Evolutionary conservation across 1,284 basidiomycete genomes (phyloP), one percentile per base, ranked within the genome.

Genomic region (Schizophyllum amplum): DNA sequence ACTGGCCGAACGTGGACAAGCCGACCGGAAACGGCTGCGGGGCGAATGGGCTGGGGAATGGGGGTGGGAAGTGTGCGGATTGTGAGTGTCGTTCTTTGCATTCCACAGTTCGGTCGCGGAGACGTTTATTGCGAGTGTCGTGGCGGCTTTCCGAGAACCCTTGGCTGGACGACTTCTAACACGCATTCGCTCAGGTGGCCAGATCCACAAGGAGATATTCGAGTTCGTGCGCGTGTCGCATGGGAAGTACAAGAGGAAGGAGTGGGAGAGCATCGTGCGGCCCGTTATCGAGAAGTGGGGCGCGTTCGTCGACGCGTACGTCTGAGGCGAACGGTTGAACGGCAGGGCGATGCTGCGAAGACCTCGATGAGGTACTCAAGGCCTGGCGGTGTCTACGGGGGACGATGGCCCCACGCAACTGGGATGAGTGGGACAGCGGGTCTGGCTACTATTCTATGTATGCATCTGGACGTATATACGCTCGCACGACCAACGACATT

Each of bases 211-310:
- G 65, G 89, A 92, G 66, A 89, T 92, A 20, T 92, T 92, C 65
- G 71, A 84, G 24, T 88, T 91, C 63, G 69, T 70, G 33, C 78
- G 82, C 33, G 75, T 80, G 50, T 68, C 66, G 47, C 69, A 67
- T 17, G 86, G 85, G 0, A 66, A 58, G 26, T 77, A 81, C 62
- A 75, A 79, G 60, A 82, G 80, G 4, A 80, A 74, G 61, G 89
- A 91, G 70, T 91, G 85, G 83, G 85, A 90, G 55, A 59, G 69
- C 17, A 74, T 92, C 26, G 86, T 92, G 42, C 81, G 80, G 63
- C 86, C 86, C 50, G 81, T 90, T 7, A 80, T 92, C 54, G 81
- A 86, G 65, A 82, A 80, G 58, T 92, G 89, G 89, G 88, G 84
- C 3, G 71, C 61, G 21, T 91, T 88, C 67, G 75, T 80, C 5